These are phyloP conservation scores for Canavalia ensiformis DNA, from an alignment of 306 rosid species.

Conservation along the genomic window DNA sequence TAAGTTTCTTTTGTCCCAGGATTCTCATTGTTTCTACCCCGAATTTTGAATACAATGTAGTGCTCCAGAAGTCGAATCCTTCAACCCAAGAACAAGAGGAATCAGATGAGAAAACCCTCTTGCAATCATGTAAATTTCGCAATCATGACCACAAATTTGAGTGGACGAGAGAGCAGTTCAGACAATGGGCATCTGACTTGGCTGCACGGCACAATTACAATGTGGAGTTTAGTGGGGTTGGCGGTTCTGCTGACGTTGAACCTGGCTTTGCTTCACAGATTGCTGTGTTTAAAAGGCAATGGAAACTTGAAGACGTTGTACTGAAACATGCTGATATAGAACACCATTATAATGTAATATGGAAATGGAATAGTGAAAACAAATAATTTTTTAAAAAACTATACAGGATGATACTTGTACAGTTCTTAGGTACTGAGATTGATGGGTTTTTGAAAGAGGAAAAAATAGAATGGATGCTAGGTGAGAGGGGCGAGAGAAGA, in stretches of 20 bases:
- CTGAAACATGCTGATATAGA: slow-evolving; percentile 48
- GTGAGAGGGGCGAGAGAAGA: background rate
- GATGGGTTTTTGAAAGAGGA: slow-evolving; percentile 38
- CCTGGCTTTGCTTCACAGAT: slow-evolving; percentile 99
- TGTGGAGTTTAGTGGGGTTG: slow-evolving; percentile 90
- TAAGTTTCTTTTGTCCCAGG: slow-evolving; percentile 74
- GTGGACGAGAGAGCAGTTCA: slow-evolving; percentile 94
- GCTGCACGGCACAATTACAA: slow-evolving; percentile 78
- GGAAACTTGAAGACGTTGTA: slow-evolving; percentile 38
- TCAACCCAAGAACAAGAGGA: slow-evolving; percentile 75
- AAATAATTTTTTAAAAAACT: slow-evolving; percentile 27
- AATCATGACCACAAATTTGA: slow-evolving; percentile 97
- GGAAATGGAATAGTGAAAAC: slow-evolving; percentile 75
- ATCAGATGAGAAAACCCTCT: slow-evolving; percentile 66
- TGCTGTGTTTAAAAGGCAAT: slow-evolving; percentile 78
- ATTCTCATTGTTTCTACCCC: slow-evolving; percentile 95
- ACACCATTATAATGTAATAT: slow-evolving; percentile 54
- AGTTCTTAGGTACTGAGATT: slow-evolving; percentile 35
- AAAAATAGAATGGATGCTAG: slow-evolving; percentile 24
- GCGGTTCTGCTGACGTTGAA: slow-evolving; percentile 79
- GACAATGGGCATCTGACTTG: slow-evolving; percentile 77
- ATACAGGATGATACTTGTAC: slow-evolving; percentile 16
- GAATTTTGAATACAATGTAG: slow-evolving; percentile 88
- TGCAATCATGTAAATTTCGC: slow-evolving; percentile 78
- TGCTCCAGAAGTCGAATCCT: slow-evolving; percentile 74